These are phyloP conservation scores for Drosera spatulata DNA, from an alignment of 179 eudicot species.

Conservation along the genomic window DNA sequence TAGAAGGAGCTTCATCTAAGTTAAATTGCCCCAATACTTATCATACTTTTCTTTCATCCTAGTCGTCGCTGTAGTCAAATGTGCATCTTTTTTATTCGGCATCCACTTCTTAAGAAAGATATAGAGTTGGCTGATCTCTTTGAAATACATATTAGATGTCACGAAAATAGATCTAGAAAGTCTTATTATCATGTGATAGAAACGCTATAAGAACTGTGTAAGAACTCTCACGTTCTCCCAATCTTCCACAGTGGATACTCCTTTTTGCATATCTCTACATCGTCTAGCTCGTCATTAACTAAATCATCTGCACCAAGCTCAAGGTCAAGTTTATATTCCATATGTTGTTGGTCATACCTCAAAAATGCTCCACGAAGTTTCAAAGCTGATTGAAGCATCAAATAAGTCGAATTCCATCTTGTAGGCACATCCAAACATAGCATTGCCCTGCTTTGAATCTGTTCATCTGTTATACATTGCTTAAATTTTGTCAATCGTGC, in stretches of 20 bases:
- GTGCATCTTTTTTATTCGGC: neutral
- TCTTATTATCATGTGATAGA: neutral
- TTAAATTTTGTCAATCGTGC: no score
- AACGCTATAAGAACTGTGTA: slow-evolving; percentile 2
- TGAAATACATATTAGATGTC: neutral
- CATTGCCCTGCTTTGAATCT: neutral
- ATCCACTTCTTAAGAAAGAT: neutral
- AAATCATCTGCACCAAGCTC: no score
- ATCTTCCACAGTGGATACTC: slow-evolving; percentile 1
- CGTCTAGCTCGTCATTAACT: neutral
- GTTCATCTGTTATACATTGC: no score
- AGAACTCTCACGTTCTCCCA: slow-evolving; percentile 3
- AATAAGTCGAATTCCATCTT: no score
- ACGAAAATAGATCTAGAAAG: no score
- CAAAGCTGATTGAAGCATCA: no score
- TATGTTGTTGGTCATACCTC: no score
- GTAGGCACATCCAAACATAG: no score
- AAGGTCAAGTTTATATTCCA: no score
- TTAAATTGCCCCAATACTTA: slow-evolving; percentile 5
- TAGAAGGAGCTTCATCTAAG: slow-evolving; percentile 2
- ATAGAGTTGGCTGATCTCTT: neutral
- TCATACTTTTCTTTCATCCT: slow-evolving; percentile 10
- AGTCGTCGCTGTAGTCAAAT: neutral
- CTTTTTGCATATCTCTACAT: neutral
- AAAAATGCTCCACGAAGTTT: no score